Percentiles rank a stretch among this genome's conserved stretches.
phyloP scores from a whole-genome alignment of 1,139 yeast species.

The Trichomonascaceae sp. region DNA sequence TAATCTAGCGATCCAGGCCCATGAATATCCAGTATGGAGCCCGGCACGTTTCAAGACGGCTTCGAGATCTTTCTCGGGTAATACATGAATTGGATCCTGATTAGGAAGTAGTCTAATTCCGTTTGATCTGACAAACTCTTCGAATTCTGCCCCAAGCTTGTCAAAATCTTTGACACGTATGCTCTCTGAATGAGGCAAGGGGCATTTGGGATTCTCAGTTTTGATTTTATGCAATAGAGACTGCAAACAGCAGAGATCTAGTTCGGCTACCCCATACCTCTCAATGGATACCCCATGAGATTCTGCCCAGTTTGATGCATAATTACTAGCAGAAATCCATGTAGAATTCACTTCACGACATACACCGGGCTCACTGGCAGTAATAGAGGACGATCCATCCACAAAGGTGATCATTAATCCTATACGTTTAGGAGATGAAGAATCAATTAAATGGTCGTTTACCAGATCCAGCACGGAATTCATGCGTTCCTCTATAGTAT shows the following conservation, averaged over 20 bases:
- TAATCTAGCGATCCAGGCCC: slow-evolving; percentile 28
- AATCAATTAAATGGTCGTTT: not conserved
- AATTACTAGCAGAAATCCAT: slow-evolving; percentile 21
- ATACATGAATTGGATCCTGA: slow-evolving; percentile 27
- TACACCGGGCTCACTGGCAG: slow-evolving; percentile 6
- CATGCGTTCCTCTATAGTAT: slow-evolving; percentile 7
- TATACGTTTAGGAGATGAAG: slow-evolving; percentile 11
- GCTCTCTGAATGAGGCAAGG: slow-evolving; percentile 25
- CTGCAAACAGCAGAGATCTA: slow-evolving; percentile 21
- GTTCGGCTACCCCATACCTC: slow-evolving; percentile 29
- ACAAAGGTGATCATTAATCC: slow-evolving; percentile 23
- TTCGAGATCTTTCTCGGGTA: slow-evolving; percentile 18
- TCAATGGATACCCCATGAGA: slow-evolving; percentile 10
- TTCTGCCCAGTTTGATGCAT: slow-evolving; percentile 8
- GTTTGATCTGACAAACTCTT: slow-evolving; percentile 22
- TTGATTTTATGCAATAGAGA: slow-evolving; percentile 16
- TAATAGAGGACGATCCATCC: slow-evolving; percentile 22
- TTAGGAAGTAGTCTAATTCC: slow-evolving; percentile 29
- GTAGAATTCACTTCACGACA: slow-evolving; percentile 5
- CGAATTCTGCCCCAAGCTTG: slow-evolving; percentile 29
- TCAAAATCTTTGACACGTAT: slow-evolving; percentile 32
- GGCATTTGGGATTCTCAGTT: not conserved
- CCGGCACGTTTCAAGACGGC: not conserved
- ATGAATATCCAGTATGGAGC: slow-evolving; percentile 7
- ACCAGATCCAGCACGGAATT: not conserved